Base-by-base conservation (phyloP, 1,284 basidiomycete species). In the Cystobasidiaceae sp. region DNA sequence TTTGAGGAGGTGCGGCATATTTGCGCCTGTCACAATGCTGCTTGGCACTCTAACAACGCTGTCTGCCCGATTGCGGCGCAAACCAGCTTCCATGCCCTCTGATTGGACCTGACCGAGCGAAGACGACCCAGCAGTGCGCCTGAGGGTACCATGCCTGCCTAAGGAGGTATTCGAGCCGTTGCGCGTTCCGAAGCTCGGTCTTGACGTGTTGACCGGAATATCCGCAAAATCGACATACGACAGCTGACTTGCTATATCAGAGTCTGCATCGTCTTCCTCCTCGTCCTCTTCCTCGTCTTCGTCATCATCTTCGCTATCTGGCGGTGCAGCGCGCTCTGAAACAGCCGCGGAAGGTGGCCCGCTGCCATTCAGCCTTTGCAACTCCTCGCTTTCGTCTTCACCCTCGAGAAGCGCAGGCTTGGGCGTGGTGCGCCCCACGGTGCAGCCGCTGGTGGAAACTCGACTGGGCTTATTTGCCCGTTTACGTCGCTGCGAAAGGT, bases 281-380 rank as follows among this genome's bases (percentile, higher is more conserved):
- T n/a, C n/a, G n/a, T 57, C 54, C 41, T 44, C 43, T 39, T 57
- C 39, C 27, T 44, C 54, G 5, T 57, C 39, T 28, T 57, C 54
- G 4, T 44, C 54, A 11, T 28, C 54, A 4, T 30, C 28, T 23
- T 51, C 49, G 11, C 28, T 3, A 33, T 4, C 49, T n/a, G n/a
- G n/a, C n/a, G n/a, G n/a, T n/a, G n/a, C n/a, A n/a, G n/a, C n/a
- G n/a, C n/a, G n/a, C n/a, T n/a, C n/a, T n/a, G n/a, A n/a, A n/a
- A n/a, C n/a, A n/a, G n/a, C n/a, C n/a, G n/a, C n/a, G n/a, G n/a
- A n/a, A n/a, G n/a, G n/a, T n/a, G n/a, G n/a, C n/a, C n/a, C n/a
- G n/a, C n/a, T n/a, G n/a, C n/a, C n/a, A n/a, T n/a, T n/a, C n/a
- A n/a, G n/a, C n/a, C n/a, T n/a, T n/a, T n/a, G n/a, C n/a, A n/a